A percentile compares a stretch with the other conserved stretches of the same genome.
Evolutionary conservation across 345 rosid genomes (phyloP).

Genomic region (Lumnitzera racemosa): DNA sequence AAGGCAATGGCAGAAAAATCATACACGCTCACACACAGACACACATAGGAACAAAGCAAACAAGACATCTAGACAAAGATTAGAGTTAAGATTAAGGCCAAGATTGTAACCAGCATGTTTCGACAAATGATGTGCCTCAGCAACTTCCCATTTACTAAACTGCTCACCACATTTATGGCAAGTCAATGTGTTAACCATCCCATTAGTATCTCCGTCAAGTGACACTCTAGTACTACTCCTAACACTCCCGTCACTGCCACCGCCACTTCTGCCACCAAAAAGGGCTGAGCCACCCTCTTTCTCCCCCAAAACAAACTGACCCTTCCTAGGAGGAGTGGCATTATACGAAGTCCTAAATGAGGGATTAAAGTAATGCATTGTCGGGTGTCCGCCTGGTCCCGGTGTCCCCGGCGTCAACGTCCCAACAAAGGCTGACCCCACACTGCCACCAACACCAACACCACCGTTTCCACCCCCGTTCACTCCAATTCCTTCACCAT

Average conservation of each 20-base stretch:
- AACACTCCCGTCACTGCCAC: slow-evolving; percentile 8
- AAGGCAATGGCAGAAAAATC: too few species aligned
- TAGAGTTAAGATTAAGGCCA: background rate
- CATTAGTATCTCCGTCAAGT: slow-evolving; percentile 50
- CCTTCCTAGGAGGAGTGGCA: slow-evolving; percentile 39
- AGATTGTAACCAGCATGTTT: slow-evolving; percentile 82
- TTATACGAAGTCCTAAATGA: slow-evolving; percentile 37
- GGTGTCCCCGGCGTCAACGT: slow-evolving; percentile 91
- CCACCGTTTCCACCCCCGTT: slow-evolving; percentile 28
- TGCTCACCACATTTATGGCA: slow-evolving; percentile 98
- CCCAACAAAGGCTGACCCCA: slow-evolving; percentile 65
- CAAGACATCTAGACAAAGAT: too few species aligned
- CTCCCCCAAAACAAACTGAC: slow-evolving; percentile 34
- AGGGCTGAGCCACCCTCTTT: slow-evolving; percentile 36
- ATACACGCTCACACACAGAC: too few species aligned
- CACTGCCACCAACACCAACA: background rate
- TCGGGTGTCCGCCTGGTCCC: slow-evolving; percentile 52
- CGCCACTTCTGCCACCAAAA: slow-evolving; percentile 20
- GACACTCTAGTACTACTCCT: slow-evolving; percentile 50
- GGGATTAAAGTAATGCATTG: slow-evolving; percentile 71
- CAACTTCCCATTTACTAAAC: slow-evolving; percentile 85
- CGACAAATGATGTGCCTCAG: slow-evolving; percentile 95
- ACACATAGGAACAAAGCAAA: too few species aligned
- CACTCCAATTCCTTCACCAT: slow-evolving; percentile 44
- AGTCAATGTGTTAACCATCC: slow-evolving; percentile 39